Conservation (phyloP, 2,329 filamentous ascomycete genomes). For the Metarhizium anisopliae region DNA sequence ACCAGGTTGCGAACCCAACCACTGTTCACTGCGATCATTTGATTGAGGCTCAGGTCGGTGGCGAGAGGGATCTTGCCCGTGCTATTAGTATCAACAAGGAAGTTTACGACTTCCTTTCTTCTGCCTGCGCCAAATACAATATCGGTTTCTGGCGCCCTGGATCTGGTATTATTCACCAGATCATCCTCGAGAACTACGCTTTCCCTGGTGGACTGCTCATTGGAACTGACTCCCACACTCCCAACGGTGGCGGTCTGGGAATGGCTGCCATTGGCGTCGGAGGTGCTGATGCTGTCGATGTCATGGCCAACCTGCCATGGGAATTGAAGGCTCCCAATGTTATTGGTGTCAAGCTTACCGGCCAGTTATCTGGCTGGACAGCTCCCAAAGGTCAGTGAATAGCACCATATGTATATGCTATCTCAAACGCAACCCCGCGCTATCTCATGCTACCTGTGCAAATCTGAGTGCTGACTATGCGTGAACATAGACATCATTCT, state of each 20-base stretch:
- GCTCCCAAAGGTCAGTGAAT: conserved; percentile 65
- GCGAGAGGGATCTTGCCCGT: conserved; percentile 84
- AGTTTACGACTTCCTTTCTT: conserved; percentile 94
- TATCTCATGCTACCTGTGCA: not conserved
- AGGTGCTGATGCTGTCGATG: conserved; percentile 96
- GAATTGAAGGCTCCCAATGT: conserved; percentile 97
- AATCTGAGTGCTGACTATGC: not conserved
- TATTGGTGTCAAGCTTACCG: conserved; percentile 93
- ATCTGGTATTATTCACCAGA: conserved; percentile 99
- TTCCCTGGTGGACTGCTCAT: conserved; percentile 98
- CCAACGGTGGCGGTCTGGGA: conserved; percentile 92
- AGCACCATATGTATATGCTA: not conserved
- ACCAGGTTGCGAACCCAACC: conserved; percentile 83
- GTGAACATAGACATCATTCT: conserved; percentile 74
- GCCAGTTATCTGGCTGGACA: conserved; percentile 82
- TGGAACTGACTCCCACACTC: conserved; percentile 95
- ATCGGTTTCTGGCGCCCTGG: conserved; percentile 99
- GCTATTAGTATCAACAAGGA: conserved; percentile 96
- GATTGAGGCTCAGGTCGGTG: conserved; percentile 94
- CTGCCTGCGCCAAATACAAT: conserved; percentile 97
- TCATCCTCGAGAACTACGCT: conserved; percentile 96
- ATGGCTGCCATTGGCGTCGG: conserved; percentile 94
- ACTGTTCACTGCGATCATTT: conserved; percentile 99
- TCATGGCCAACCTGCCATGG: conserved; percentile 96
- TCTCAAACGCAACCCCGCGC: not conserved